Base-by-base conservation (phyloP, 2,329 filamentous ascomycete genomes). In the Penicillium sp. region DNA sequence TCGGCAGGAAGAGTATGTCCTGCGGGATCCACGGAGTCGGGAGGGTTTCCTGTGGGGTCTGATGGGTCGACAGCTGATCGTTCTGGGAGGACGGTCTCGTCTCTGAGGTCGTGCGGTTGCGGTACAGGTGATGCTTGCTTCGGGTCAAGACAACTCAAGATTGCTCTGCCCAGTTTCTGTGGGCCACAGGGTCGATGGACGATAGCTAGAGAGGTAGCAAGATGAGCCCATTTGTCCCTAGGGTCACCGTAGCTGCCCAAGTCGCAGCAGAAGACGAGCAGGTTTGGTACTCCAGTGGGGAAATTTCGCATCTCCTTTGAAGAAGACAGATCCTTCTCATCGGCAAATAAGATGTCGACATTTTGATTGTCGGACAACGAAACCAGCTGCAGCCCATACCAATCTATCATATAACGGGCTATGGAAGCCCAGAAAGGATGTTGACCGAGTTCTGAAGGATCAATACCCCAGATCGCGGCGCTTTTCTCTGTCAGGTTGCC, bases 171-270 rank as follows among this genome's bases (percentile, higher is more conserved):
- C 27, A 72, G 55, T 42, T 71, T 72, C 34, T 70, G 66, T 11
- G 68, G 68, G 1, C 68, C 70, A 38, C 64, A 70, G 3, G 70
- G 69, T 13, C 62, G 2, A 62, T 31, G 28, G 4, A 49, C 13
- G 22, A 46, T 29, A n/a, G 25, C 11, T 10, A 49, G 11, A 11
- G 29, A 38, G 4, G 8, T 13, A 27, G 46, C 14, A 19, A 49
- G 34, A 11, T 39, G 34, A 2, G 46, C 44, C 34, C 33, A 49
- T 12, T 28, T 14, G 9, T 14, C 18, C 12, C 14, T 36, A 27
- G 16, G 14, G 31, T 40, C 29, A 25, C 12, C n/a, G 6, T 29
- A 10, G 13, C n/a, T 43, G 18, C 35, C n/a, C 16, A 18, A 9
- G 6, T 39, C 12, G 3, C 14, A 14, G 29, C 22, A 39, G 22